Conservation (phyloP, 805 yeast species). For the Saccharomycopsis microspora region DNA sequence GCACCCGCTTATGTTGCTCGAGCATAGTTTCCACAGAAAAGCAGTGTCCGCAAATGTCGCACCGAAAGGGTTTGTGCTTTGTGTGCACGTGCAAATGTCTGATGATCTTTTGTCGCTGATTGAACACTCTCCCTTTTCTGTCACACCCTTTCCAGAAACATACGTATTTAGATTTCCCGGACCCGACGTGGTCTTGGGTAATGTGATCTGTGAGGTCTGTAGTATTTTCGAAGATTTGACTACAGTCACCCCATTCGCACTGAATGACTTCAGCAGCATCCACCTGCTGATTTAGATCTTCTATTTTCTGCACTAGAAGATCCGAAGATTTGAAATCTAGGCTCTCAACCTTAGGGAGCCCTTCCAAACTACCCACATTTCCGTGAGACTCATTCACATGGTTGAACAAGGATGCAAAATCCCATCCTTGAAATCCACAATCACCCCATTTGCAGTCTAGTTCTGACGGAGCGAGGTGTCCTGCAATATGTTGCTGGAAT, state of each 20-base stretch:
- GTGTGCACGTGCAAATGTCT: slow-evolving; percentile 48
- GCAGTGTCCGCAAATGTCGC: slow-evolving; percentile 53
- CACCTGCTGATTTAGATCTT: no score
- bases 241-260: slow-evolving; percentile 29
- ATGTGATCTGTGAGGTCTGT: slow-evolving; percentile 66
- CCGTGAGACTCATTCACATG: slow-evolving; percentile 43
- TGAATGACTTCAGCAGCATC: no score
- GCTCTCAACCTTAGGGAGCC: background rate
- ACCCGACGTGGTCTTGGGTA: slow-evolving; percentile 54
- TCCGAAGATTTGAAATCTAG: background rate
- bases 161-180: slow-evolving; percentile 55
- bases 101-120: background rate
- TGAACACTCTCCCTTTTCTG: slow-evolving; percentile 1
- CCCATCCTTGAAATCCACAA: slow-evolving; percentile 48
- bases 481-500: slow-evolving; percentile 38
- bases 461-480: slow-evolving; percentile 5
- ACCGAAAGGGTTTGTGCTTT: slow-evolving; percentile 66
- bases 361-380: background rate
- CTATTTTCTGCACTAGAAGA: background rate
- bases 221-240: slow-evolving; percentile 34
- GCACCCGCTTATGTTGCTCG: slow-evolving; percentile 71
- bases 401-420: slow-evolving; percentile 40
- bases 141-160: slow-evolving; percentile 77
- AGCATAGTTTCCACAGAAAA: slow-evolving; percentile 75
- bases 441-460: slow-evolving; percentile 64